These are phyloP conservation scores for Debaryomyces prosopidis DNA, from an alignment of 805 yeast species.

Conservation along the genomic window DNA sequence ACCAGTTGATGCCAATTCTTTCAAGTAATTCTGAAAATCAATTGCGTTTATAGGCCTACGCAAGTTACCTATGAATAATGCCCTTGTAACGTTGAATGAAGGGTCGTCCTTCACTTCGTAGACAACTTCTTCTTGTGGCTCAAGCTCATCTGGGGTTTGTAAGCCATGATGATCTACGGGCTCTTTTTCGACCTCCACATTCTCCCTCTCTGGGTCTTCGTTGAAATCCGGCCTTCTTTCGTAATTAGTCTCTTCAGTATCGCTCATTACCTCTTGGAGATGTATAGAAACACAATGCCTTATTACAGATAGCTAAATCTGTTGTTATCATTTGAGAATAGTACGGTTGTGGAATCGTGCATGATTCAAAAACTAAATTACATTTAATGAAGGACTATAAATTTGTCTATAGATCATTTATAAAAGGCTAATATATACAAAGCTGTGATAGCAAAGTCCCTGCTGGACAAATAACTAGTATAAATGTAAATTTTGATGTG, in stretches of 20 bases:
- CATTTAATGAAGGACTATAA: too few species aligned
- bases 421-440: background rate
- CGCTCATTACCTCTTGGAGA: slow-evolving; percentile 11
- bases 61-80: slow-evolving; percentile 46
- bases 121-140: slow-evolving; percentile 28
- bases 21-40: slow-evolving; percentile 37
- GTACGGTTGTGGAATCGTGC: too few species aligned
- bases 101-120: slow-evolving; percentile 34
- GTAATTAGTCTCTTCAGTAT: slow-evolving; percentile 13
- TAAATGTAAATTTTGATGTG: too few species aligned
- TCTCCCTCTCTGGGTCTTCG: background rate
- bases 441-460: background rate
- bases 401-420: background rate
- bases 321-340: background rate
- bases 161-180: slow-evolving; percentile 20
- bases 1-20: slow-evolving; percentile 24
- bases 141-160: slow-evolving; percentile 10
- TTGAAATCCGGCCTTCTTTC: slow-evolving; percentile 4
- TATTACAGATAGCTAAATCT: background rate
- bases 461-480: too few species aligned
- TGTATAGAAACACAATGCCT: background rate
- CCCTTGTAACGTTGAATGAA: slow-evolving; percentile 40
- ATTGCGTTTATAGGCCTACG: slow-evolving; percentile 38
- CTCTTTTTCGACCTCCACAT: slow-evolving; percentile 3
- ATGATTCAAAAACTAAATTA: too few species aligned